Evolutionary conservation across 176 grass and related monocot species (phyloP).

Genomic region (Triticum turgidum): DNA sequence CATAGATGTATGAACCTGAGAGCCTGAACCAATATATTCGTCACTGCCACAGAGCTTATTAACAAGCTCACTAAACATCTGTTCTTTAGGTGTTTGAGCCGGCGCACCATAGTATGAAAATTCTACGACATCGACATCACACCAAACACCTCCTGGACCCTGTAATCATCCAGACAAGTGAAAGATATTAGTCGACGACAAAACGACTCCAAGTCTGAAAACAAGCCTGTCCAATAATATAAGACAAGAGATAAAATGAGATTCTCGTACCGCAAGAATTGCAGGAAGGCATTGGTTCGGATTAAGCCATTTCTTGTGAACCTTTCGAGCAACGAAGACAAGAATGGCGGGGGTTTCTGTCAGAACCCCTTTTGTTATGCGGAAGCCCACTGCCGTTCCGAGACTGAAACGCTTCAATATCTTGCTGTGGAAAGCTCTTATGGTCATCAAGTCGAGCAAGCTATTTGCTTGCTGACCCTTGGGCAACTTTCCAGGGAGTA

Average conservation of each 20-base stretch:
- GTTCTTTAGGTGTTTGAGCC: conserved; percentile 84
- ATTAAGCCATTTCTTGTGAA: conserved; percentile 86
- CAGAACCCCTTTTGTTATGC: conserved; percentile 78
- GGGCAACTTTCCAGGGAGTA: conserved; percentile 58
- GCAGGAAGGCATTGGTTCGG: conserved; percentile 81
- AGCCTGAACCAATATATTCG: conserved; percentile 90
- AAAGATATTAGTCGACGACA: conserved; percentile 6
- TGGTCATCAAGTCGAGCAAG: conserved; percentile 97
- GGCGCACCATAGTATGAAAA: conserved; percentile 98
- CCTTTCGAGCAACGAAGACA: conserved; percentile 90
- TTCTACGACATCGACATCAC: conserved; percentile 98
- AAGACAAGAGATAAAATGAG: conserved; percentile 4
- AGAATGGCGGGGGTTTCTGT: conserved; percentile 90
- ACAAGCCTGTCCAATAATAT: conserved; percentile 3
- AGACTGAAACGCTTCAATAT: conserved; percentile 87
- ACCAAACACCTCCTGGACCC: conserved; percentile 97
- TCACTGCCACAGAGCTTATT: conserved; percentile 88
- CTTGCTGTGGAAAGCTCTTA: conserved; percentile 99
- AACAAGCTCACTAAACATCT: conserved; percentile 83
- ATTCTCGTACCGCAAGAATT: conserved; percentile 60
- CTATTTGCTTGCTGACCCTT: conserved; percentile 87
- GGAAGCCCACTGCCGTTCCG: conserved; percentile 87
- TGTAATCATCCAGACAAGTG: conserved; percentile 57
- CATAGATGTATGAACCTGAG: conserved; percentile 64
- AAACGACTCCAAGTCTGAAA: not conserved